These are phyloP conservation scores for Scorias spongiosa DNA, from an alignment of 2,329 filamentous ascomycete species.

Conservation along the genomic window DNA sequence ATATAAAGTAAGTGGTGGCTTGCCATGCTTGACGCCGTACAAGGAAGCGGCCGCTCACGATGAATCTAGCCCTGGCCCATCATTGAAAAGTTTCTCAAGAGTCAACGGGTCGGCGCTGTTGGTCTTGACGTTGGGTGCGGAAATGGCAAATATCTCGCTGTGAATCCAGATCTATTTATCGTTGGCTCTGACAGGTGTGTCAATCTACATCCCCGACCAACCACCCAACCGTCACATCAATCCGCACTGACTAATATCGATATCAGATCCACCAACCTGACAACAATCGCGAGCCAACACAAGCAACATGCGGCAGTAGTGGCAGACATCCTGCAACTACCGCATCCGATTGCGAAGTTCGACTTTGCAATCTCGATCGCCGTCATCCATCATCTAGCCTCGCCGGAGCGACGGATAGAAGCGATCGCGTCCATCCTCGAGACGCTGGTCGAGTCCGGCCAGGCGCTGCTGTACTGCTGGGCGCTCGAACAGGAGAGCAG, in stretches of 20 bases:
- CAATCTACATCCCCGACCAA: conserved; percentile 1
- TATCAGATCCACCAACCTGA: conserved; percentile 41
- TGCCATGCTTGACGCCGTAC: no score
- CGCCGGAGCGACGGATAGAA: conserved; percentile 52
- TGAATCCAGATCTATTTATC: conserved; percentile 65
- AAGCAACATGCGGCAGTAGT: conserved; percentile 54
- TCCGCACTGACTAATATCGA: conserved; percentile 2
- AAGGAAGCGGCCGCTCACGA: no score
- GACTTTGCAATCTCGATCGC: conserved; percentile 93
- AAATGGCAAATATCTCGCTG: conserved; percentile 85
- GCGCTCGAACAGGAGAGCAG: conserved; percentile 81
- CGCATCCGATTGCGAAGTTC: conserved; percentile 50
- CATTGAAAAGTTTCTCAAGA: conserved; percentile 60
- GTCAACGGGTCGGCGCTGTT: conserved; percentile 52
- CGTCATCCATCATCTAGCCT: conserved; percentile 86
- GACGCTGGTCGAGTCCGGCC: conserved; percentile 44
- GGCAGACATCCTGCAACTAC: conserved; percentile 70
- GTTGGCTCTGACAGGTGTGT: conserved; percentile 70
- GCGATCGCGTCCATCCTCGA: conserved; percentile 58
- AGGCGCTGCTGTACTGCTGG: conserved; percentile 81
- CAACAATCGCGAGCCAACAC: conserved; percentile 41
- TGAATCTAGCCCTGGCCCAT: conserved; percentile 67
- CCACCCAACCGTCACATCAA: not conserved
- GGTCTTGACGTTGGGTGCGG: conserved; percentile 90
- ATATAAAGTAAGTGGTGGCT: conserved; percentile 40